Evolutionary conservation across 192 early-diverging fungal genomes (phyloP).

Genomic region (Backusella tuberculispora): DNA sequence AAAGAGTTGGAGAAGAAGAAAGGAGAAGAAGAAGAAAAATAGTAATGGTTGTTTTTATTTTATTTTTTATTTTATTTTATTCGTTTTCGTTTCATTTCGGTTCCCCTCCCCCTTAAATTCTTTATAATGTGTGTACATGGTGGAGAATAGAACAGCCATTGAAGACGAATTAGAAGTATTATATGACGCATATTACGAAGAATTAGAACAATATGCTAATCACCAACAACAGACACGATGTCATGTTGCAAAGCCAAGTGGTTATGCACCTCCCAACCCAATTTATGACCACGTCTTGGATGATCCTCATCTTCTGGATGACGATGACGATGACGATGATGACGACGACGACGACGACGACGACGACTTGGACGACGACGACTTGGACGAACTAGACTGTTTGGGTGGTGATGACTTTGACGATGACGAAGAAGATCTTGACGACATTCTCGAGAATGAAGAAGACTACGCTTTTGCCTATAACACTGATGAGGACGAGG

Average conservation of each 20-base stretch:
- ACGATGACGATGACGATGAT: constrained; percentile 47
- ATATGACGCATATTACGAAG: constrained; percentile 90
- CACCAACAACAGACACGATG: constrained; percentile 59
- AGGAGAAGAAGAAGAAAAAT: constrained; percentile 16
- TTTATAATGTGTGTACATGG: not conserved
- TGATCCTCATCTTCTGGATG: constrained; percentile 41
- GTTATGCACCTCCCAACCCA: constrained; percentile 13
- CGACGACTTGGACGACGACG: constrained; percentile 51
- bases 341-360: constrained; percentile 50
- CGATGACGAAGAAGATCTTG: constrained; percentile 66
- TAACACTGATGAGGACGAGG: constrained; percentile 1
- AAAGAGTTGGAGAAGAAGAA: not conserved
- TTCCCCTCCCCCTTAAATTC: not conserved
- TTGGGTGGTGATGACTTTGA: constrained; percentile 53
- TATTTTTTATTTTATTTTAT: constrained; percentile 21
- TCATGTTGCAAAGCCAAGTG: not conserved
- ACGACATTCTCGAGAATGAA: constrained; percentile 41
- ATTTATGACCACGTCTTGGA: constrained; percentile 13
- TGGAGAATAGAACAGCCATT: constrained; percentile 65
- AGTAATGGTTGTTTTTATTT: not conserved
- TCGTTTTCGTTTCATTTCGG: not conserved
- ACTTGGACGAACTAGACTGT: constrained; percentile 53
- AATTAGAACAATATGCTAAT: constrained; percentile 85
- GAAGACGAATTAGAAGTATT: constrained; percentile 85
- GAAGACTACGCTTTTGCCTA: constrained; percentile 24